Evolutionary conservation across 352 stramenopile genomes (phyloP), one percentile per base, ranked within the genome.

Genomic region (Globisporangium parvum): DNA sequence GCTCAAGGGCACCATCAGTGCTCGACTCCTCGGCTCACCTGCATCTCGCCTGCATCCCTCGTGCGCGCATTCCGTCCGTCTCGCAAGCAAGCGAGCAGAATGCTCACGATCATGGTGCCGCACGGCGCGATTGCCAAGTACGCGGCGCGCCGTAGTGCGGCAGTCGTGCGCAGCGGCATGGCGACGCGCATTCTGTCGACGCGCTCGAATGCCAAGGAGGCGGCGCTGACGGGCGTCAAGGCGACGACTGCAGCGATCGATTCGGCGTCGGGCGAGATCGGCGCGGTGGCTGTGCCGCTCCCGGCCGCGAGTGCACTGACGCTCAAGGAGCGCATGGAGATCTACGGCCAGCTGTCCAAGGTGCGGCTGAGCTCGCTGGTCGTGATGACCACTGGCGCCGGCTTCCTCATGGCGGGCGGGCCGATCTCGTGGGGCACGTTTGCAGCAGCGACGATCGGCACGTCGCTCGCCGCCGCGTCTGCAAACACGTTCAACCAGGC

Each of bases 401-500:
- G 97, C 10, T 99, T 98, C 75, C 69, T 99, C 44, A 97, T 98
- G 64, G 96, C 96, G 21, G 97, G 96, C 23, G 88, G 87, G 11
- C 95, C 96, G 9, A 85, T 99, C 52, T 95, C 83, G 24, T 90
- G 85, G 63, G 71, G 85, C 35, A 80, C 91, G 9, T 84, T 98
- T 21, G 82, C 91, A 6, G 86, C 88, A 1, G 88, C 87, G 6
- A 96, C 92, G 1, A 55, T 98, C 0, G 97, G 97, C 20, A 99
- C 97, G 20, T 96, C 91, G 20, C 71, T 99, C 12, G 97, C 95
- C 37, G 91, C 87, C 6, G 91, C 87, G 11, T 95, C 96, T 2
- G 95, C 95, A 33, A 98, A 96, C 67, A 98, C 96, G 28, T 98
- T 98, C 60, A 99, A 99, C 86, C 97, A 99, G 74, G 87, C 98